Evolutionary conservation across 805 yeast genomes (phyloP).

Genomic region (Nakazawaea ambrosiae): DNA sequence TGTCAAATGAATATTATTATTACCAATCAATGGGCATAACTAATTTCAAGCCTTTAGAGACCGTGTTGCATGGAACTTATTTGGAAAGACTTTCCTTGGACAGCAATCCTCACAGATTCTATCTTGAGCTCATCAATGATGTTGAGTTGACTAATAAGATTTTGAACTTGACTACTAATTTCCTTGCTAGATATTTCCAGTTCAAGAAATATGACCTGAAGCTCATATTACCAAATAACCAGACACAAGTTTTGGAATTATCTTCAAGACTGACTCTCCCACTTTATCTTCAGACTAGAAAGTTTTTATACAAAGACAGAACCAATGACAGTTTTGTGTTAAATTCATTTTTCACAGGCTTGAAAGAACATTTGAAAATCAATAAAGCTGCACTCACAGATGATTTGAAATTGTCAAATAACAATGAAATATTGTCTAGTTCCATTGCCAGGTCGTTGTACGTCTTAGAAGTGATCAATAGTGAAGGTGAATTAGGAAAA

Average conservation of each 20-base stretch:
- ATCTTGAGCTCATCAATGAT: conserved; percentile 44
- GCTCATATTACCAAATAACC: conserved; percentile 20
- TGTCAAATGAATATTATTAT: conserved; percentile 81
- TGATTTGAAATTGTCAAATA: conserved; percentile 28
- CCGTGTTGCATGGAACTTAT: conserved; percentile 57
- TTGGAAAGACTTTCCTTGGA: conserved; percentile 63
- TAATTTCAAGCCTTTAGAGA: conserved; percentile 55
- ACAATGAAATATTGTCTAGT: conserved; percentile 38
- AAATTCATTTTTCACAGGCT: conserved; percentile 23
- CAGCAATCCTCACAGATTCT: conserved; percentile 50
- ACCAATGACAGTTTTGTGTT: conserved; percentile 20
- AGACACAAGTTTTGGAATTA: conserved; percentile 20
- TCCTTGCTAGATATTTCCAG: conserved; percentile 80
- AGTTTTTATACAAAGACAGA: conserved; percentile 23
- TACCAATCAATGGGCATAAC: conserved; percentile 75
- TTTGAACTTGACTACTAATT: conserved; percentile 60
- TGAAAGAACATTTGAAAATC: conserved; percentile 22
- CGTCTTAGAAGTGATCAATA: conserved; percentile 40
- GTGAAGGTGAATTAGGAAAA: conserved; percentile 34
- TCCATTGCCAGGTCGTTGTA: conserved; percentile 46
- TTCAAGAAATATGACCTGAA: conserved; percentile 54
- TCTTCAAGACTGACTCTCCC: conserved; percentile 51
- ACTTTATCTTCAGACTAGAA: conserved; percentile 32
- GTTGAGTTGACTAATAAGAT: conserved; percentile 48
- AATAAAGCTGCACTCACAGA: conserved; percentile 15